Base-by-base conservation (phyloP, 495 filamentous ascomycete species). In the Penicillium goetzii region DNA sequence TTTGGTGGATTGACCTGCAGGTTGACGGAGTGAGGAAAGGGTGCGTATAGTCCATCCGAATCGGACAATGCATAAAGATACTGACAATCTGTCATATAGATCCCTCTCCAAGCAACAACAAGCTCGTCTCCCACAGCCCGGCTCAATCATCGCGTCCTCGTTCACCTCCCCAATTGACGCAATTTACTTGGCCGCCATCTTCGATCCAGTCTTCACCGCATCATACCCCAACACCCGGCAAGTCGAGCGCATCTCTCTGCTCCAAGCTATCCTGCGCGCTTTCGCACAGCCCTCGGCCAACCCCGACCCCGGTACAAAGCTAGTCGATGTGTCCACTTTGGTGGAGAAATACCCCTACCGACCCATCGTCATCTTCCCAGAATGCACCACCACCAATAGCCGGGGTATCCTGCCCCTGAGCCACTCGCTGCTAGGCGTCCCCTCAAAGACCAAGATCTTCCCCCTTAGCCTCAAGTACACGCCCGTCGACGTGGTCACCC, bases 1-100 rank as follows among this genome's bases (percentile, higher is more conserved):
- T 97, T 40, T 98, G 95, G 94, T 98, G 94, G 93, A 89, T 97
- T 54, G 95, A 98, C 76, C 81, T 99, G 1, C 93, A 97, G 68
- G 89, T 99, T 45, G 95, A 98, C 72, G 92, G 93, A 33, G 95
- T 99, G 38, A 89, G 89, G 76, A 92, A 92, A 80, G 95, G 95
- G 81, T 89, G 66, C 55, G 78, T 77, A 23, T 34, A n/a, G 14
- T n/a, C 26, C 7, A 2, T 38, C 19, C 25, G 26, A 32, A 12
- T 32, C 47, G 17, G 25, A 23, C 43, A 7, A 17, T 26, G 4
- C 0, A n/a, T n/a, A 30, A 5, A 26, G n/a, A 2, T 30, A 21
- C 41, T 59, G 4, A 49, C 28, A 33, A 58, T 36, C 10, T 21
- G 0, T 32, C 17, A 5, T 45, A 54, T 51, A 88, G 84, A 28